Evolutionary conservation across 768 basidiomycete species (phyloP).

Genomic region (Suillus hirtellus): DNA sequence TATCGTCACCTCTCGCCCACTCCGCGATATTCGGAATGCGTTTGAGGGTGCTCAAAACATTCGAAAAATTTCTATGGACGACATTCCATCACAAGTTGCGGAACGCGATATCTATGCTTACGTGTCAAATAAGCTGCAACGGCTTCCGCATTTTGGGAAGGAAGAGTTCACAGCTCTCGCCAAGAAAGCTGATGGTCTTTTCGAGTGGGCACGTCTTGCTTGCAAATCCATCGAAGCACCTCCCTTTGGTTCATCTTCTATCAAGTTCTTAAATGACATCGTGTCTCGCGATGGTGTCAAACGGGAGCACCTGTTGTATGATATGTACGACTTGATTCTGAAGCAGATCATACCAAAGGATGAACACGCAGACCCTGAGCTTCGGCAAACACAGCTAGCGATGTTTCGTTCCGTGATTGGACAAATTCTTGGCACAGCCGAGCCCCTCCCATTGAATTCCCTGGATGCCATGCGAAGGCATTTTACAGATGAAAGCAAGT

Average conservation of each 20-base stretch:
- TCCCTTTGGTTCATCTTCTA: neutral
- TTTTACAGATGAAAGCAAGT: slow-evolving; percentile 3
- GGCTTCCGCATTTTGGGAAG: neutral
- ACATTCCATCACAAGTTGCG: slow-evolving; percentile 1
- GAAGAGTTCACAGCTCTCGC: neutral
- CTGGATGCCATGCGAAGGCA: slow-evolving; percentile 6
- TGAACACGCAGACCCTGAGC: neutral
- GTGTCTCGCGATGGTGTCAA: neutral
- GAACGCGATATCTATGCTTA: slow-evolving; percentile 12
- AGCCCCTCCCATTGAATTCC: slow-evolving; percentile 7
- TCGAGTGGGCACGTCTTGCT: slow-evolving; percentile 15
- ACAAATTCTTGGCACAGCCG: slow-evolving; percentile 9
- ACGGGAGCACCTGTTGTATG: slow-evolving; percentile 11
- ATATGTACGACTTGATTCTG: slow-evolving; percentile 14
- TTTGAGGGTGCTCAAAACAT: neutral
- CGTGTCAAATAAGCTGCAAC: no score
- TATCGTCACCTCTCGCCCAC: neutral
- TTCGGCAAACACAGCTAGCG: neutral
- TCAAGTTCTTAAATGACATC: neutral
- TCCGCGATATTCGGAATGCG: neutral
- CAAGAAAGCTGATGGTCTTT: slow-evolving; percentile 11
- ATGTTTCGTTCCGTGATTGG: slow-evolving; percentile 14
- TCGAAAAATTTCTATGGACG: slow-evolving; percentile 1
- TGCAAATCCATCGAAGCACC: slow-evolving; percentile 12
- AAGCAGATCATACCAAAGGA: slow-evolving; percentile 6